A percentile compares a stretch with the other conserved stretches of the same genome.
phyloP scores from a whole-genome alignment of 345 rosid species.

The Gossypium thurberi region DNA sequence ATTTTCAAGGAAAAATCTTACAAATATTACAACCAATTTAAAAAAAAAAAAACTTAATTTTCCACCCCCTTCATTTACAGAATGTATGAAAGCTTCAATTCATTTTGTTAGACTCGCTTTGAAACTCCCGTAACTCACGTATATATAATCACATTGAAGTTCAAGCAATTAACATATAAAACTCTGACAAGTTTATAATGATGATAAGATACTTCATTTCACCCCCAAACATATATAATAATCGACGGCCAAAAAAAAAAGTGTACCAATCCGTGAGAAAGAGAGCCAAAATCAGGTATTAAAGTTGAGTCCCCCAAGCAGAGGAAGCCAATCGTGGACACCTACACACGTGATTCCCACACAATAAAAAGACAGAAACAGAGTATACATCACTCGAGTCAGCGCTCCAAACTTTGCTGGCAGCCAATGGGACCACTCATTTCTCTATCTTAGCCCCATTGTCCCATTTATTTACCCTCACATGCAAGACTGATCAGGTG shows the following conservation, averaged over 20 bases:
- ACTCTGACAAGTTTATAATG: neutral
- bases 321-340: constrained; percentile 9
- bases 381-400: constrained; percentile 4
- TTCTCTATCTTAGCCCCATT: neutral
- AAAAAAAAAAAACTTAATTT: no score
- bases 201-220: neutral
- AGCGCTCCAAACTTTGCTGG: neutral
- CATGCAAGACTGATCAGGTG: constrained; percentile 17
- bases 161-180: neutral
- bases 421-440: constrained; percentile 21
- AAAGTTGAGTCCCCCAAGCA: neutral
- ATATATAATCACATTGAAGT: neutral
- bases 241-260: neutral
- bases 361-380: neutral
- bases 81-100: neutral
- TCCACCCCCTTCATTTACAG: neutral
- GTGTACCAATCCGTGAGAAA: neutral
- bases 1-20: neutral
- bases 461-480: constrained; percentile 29
- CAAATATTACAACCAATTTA: no score
- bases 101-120: neutral
- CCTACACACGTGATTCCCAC: constrained; percentile 14
- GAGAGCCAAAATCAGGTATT: neutral
- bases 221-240: no score
- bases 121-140: neutral